These are phyloP conservation scores for Fonsecaea pugnacius DNA, from an alignment of 2,329 filamentous ascomycete genomes.

Conservation along the genomic window DNA sequence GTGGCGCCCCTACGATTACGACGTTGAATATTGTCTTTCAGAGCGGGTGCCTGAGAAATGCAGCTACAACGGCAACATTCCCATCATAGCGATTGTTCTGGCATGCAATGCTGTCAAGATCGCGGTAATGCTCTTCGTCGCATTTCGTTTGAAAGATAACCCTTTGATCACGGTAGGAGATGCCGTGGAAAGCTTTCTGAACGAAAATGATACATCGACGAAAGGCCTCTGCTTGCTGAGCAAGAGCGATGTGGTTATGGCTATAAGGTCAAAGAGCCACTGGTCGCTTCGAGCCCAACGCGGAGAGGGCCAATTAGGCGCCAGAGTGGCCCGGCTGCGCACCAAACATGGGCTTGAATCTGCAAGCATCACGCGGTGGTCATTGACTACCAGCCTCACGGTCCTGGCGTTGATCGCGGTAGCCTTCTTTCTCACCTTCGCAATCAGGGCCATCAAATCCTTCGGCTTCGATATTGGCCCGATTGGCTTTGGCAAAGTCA, in stretches of 20 bases:
- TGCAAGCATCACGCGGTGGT: constrained; percentile 29
- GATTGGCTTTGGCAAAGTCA: constrained; percentile 35
- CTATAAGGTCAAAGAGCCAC: constrained; percentile 2
- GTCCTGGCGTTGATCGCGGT: constrained; percentile 19
- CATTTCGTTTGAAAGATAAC: constrained; percentile 24
- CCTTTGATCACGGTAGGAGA: constrained; percentile 41
- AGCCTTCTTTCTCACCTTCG: constrained; percentile 12
- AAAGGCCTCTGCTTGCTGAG: constrained; percentile 36
- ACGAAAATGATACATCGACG: constrained; percentile 40
- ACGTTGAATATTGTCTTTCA: constrained; percentile 33
- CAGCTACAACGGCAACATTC: constrained; percentile 34
- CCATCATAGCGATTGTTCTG: constrained; percentile 34
- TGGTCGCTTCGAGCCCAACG: constrained; percentile 3
- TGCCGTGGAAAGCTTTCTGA: constrained; percentile 40
- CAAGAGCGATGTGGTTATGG: constrained; percentile 19
- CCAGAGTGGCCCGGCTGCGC: constrained; percentile 11
- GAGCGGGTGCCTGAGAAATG: constrained; percentile 29
- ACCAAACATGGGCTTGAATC: constrained; percentile 24
- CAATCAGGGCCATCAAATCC: constrained; percentile 4
- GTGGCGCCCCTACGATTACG: constrained; percentile 30
- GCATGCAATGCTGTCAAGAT: constrained; percentile 32
- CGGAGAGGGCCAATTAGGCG: background rate
- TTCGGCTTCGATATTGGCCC: constrained; percentile 17
- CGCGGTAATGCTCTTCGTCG: constrained; percentile 31
- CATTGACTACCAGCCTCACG: constrained; percentile 20